These are phyloP conservation scores for Clonostachys solani DNA, from an alignment of 2,329 filamentous ascomycete species.

Conservation along the genomic window DNA sequence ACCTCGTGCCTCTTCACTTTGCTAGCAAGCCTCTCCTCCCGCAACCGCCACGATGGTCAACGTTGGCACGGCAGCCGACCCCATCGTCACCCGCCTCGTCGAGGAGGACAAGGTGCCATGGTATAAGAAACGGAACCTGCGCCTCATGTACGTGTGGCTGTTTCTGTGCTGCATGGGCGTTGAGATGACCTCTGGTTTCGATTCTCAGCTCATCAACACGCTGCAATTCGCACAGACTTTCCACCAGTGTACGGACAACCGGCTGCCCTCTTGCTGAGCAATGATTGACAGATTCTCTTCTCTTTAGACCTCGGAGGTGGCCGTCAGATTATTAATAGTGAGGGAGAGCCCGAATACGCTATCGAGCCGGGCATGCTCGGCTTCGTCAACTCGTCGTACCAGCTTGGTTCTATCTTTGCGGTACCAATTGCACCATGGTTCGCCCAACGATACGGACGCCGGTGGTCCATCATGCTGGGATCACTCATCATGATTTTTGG, in stretches of 20 bases:
- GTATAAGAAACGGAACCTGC: slow-evolving; percentile 51
- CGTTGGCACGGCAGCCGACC: slow-evolving; percentile 11
- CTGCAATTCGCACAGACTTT: slow-evolving; percentile 31
- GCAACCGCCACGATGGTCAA: slow-evolving; percentile 4
- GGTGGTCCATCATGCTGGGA: slow-evolving; percentile 22
- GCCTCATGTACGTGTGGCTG: slow-evolving; percentile 44
- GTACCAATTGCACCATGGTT: slow-evolving; percentile 49
- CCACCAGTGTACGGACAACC: slow-evolving; percentile 21
- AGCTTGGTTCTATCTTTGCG: slow-evolving; percentile 47
- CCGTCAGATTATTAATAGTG: slow-evolving; percentile 1
- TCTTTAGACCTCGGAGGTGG: slow-evolving; percentile 3
- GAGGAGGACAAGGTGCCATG: slow-evolving; percentile 29
- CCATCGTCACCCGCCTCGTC: slow-evolving; percentile 23
- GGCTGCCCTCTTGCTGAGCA: too few relatives aligned
- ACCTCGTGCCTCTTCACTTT: too few relatives aligned
- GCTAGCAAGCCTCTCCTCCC: too few relatives aligned
- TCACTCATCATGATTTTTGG: slow-evolving; percentile 20
- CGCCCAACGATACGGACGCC: slow-evolving; percentile 40
- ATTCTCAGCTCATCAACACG: slow-evolving; percentile 38
- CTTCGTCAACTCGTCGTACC: slow-evolving; percentile 49
- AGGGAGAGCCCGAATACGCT: slow-evolving; percentile 7
- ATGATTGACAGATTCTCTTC: not conserved
- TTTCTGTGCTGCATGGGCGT: slow-evolving; percentile 51
- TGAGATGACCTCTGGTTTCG: slow-evolving; percentile 53
- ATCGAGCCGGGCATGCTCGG: slow-evolving; percentile 30